Evolutionary conservation across 192 early-diverging fungal genomes (phyloP).

Genomic region (Gamsiella multidivaricata): DNA sequence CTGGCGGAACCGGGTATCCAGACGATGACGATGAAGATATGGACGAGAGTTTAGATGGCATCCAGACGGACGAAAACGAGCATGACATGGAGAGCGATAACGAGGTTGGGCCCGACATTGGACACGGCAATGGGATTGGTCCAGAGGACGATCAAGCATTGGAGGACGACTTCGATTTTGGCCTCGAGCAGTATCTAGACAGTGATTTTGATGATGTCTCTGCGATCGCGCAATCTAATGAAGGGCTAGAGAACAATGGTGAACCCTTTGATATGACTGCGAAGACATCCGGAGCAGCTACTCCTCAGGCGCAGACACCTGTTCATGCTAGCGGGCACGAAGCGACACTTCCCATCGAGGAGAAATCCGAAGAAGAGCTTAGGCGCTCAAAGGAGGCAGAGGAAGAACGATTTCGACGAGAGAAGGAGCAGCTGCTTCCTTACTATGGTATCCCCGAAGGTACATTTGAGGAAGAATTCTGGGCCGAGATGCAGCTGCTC

Average conservation of each 20-base stretch:
- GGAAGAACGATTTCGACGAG: conserved; percentile 16
- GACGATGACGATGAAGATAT: conserved; percentile 10
- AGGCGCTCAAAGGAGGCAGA: conserved; percentile 18
- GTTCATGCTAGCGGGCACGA: background rate
- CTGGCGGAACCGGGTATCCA: background rate
- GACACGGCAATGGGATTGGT: background rate
- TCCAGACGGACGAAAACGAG: conserved; percentile 9
- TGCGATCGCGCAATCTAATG: background rate
- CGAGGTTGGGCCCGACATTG: background rate
- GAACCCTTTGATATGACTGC: background rate
- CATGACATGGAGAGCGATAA: conserved; percentile 4
- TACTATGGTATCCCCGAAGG: conserved; percentile 46
- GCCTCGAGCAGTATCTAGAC: conserved; percentile 18
- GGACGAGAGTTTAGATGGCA: conserved; percentile 1
- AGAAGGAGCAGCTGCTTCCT: conserved; percentile 12
- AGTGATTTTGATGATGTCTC: conserved; percentile 14
- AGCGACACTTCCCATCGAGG: background rate
- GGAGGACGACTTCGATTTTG: conserved; percentile 32
- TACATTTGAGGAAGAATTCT: conserved; percentile 57
- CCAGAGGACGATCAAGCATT: background rate
- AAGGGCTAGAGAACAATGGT: background rate
- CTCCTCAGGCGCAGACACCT: background rate
- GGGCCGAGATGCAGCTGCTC: conserved; percentile 83
- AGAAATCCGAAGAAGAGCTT: conserved; percentile 33
- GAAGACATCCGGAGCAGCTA: background rate